phyloP scores from a whole-genome alignment of 495 filamentous ascomycete genomes.

The Penicillium longicatenatum region DNA sequence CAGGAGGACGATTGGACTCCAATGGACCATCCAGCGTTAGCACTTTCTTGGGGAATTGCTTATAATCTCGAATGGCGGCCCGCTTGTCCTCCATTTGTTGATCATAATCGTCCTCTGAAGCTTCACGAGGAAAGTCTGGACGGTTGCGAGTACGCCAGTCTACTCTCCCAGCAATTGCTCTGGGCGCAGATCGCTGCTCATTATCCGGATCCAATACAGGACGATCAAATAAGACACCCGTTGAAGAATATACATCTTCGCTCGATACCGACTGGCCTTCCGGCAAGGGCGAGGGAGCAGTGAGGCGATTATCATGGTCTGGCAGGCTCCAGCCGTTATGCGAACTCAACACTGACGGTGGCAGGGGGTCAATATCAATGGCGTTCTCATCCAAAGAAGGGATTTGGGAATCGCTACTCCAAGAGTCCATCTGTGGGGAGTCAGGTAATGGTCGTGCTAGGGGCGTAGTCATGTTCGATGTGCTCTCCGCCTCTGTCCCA shows the following conservation, averaged over 20 bases:
- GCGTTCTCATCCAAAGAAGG: constrained; percentile 36
- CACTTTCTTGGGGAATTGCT: constrained; percentile 44
- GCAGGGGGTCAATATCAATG: constrained; percentile 44
- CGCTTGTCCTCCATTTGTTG: constrained; percentile 44
- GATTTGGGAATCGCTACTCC: constrained; percentile 34
- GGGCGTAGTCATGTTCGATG: constrained; percentile 78
- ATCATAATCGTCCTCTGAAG: constrained; percentile 46
- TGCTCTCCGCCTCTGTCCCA: constrained; percentile 61
- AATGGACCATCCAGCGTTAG: constrained; percentile 44
- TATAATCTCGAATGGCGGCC: constrained; percentile 50
- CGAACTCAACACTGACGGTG: constrained; percentile 46
- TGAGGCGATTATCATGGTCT: constrained; percentile 25
- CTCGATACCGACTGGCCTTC: constrained; percentile 32
- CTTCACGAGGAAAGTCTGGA: constrained; percentile 27
- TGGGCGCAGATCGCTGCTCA: constrained; percentile 47
- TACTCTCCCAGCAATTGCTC: constrained; percentile 44
- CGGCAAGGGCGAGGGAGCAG: constrained; percentile 18
- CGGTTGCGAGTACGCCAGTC: constrained; percentile 42
- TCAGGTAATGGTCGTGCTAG: constrained; percentile 68
- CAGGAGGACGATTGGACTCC: constrained; percentile 35
- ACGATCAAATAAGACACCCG: constrained; percentile 23
- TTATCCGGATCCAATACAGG: constrained; percentile 25
- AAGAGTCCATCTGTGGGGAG: constrained; percentile 33
- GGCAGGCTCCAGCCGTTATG: constrained; percentile 44
- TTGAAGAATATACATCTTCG: constrained; percentile 23